Percentiles rank a stretch among this genome's conserved stretches.
phyloP scores from a whole-genome alignment of 83 land plant species.

The Larix sibirica region DNA sequence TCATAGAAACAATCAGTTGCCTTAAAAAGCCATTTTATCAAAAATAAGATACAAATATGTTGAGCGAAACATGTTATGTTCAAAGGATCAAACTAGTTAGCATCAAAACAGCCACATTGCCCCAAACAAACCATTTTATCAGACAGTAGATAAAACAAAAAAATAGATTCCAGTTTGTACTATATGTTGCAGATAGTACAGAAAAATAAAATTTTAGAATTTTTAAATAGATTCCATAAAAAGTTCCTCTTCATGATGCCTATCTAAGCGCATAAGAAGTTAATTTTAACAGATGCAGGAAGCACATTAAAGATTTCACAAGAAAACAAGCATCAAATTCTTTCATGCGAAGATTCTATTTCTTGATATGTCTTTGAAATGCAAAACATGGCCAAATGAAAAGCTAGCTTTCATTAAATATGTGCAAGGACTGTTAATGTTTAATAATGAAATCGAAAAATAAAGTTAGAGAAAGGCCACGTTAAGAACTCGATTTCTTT shows the following conservation, averaged over 20 bases:
- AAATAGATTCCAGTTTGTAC: too few species aligned
- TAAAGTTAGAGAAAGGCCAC: background rate
- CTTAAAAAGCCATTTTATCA: background rate
- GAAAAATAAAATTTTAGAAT: too few species aligned
- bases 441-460: background rate
- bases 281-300: too few species aligned
- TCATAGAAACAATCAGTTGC: background rate
- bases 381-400: background rate
- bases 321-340: background rate
- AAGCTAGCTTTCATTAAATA: background rate
- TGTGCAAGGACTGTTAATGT: background rate
- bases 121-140: background rate
- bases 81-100: background rate
- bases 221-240: too few species aligned
- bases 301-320: too few species aligned
- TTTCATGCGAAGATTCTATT: background rate
- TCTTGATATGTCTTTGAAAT: background rate
- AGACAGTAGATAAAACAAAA: background rate
- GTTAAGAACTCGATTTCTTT: background rate
- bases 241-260: too few species aligned
- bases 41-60: background rate
- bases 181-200: too few species aligned
- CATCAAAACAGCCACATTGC: constrained; percentile 2
- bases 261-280: too few species aligned
- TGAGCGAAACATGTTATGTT: background rate